Base-by-base conservation (phyloP, 768 basidiomycete genomes). In the Suillus ampliporus region DNA sequence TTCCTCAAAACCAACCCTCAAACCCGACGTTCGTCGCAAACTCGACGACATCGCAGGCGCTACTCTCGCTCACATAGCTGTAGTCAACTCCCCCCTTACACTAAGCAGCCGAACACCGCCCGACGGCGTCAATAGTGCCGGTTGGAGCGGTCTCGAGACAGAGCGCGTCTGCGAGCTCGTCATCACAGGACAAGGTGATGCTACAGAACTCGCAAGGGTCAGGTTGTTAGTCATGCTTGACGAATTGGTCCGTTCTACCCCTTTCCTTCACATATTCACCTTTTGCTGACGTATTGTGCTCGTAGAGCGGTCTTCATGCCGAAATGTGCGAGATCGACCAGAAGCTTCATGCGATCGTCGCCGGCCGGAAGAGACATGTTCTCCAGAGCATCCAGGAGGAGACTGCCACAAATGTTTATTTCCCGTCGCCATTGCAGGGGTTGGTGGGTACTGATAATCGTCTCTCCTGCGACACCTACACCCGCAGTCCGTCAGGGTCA, bases 391-490 rank as follows among this genome's bases (percentile, higher is more conserved):
- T 99, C 56, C 94, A 97, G 73, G 95, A 98, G 77, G 95, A 98
- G 76, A 98, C 97, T 0, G 96, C 90, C 0, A 98, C 97, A 58
- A 99, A 98, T 71, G 94, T 99, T 64, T 99, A 98, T 76, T 86
- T 92, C 66, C 96, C 97, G 31, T 93, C 94, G 1, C 91, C 94
- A 41, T 78, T 98, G 46, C 93, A 94, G 69, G 94, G 92, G 44
- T 85, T 96, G 26, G 81, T 93, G 46, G 91, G 93, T 26, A 85
- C 88, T 13, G 88, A 92, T 62, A n/a, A 74, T 86, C 56, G 73
- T 75, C 51, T 58, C 71, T 1, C 76, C 78, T 57, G 75, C 80
- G 21, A 80, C 81, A 44, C 19, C 51, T n/a, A 31, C 66, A 71
- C n/a, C 73, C 62, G 41, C 68, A 68, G 21, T 21, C 1, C 38